These are phyloP conservation scores for Kuraishia piskuri DNA, from an alignment of 805 yeast species.

Conservation along the genomic window DNA sequence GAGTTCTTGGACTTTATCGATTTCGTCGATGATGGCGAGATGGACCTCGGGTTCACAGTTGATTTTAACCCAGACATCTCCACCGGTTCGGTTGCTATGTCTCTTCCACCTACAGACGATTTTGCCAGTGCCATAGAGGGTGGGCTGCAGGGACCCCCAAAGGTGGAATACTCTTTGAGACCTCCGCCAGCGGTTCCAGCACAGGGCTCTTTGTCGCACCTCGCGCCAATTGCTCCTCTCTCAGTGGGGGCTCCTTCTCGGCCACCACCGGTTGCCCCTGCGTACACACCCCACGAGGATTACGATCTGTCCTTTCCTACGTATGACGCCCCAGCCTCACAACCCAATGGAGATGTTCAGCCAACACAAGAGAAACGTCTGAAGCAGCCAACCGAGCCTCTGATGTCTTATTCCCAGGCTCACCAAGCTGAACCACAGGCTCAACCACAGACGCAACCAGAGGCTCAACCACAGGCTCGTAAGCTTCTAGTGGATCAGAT, in stretches of 20 bases:
- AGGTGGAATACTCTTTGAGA: not conserved
- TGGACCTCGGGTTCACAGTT: not conserved
- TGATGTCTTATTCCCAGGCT: too few species aligned
- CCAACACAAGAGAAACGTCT: not conserved
- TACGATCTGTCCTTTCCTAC: not conserved
- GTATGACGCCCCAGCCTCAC: not conserved
- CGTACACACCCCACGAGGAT: not conserved
- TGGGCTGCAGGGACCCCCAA: not conserved
- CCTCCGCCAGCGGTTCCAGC: not conserved
- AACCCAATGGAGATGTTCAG: not conserved
- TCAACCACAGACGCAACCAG: too few species aligned
- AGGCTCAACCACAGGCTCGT: not conserved
- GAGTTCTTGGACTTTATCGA: conserved; percentile 37
- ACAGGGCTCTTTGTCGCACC: not conserved
- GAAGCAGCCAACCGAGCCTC: too few species aligned
- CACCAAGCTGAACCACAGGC: too few species aligned
- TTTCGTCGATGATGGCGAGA: conserved; percentile 25
- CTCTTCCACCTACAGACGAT: not conserved
- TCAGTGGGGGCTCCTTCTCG: not conserved
- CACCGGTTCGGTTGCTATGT: not conserved
- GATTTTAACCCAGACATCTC: not conserved
- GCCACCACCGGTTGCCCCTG: not conserved
- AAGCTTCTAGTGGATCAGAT: not conserved
- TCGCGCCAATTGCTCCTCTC: not conserved
- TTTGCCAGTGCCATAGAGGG: not conserved